phyloP scores from a whole-genome alignment of 1,284 basidiomycete genomes.

The Termitomyces sp. region DNA sequence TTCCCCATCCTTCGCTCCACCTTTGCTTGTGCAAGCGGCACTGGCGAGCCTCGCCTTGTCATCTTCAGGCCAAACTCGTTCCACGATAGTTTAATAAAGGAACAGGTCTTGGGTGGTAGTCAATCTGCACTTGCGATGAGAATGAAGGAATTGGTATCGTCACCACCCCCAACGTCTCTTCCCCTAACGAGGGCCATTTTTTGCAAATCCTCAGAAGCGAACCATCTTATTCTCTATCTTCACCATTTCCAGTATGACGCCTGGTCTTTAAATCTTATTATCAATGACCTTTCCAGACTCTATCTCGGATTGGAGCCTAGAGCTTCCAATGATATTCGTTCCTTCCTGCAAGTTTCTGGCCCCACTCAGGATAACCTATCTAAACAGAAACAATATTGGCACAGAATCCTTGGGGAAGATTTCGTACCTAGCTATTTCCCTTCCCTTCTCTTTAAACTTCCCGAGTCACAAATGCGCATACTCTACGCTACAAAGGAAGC shows the following conservation, averaged over 20 bases:
- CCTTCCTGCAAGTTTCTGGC: slow-evolving; percentile 29
- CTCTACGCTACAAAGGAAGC: slow-evolving; percentile 19
- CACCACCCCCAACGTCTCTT: slow-evolving; percentile 29
- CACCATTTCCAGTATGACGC: slow-evolving; percentile 53
- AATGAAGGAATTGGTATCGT: slow-evolving; percentile 32
- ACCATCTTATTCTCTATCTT: slow-evolving; percentile 39
- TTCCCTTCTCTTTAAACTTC: slow-evolving; percentile 12
- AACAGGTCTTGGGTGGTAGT: slow-evolving; percentile 15
- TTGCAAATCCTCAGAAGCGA: slow-evolving; percentile 22
- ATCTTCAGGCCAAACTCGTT: slow-evolving; percentile 29
- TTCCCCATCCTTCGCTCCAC: slow-evolving; percentile 43
- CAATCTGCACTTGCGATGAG: slow-evolving; percentile 20
- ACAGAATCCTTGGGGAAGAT: slow-evolving; percentile 24
- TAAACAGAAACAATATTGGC: slow-evolving; percentile 40
- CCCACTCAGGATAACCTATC: slow-evolving; percentile 21
- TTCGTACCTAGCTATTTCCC: slow-evolving; percentile 33
- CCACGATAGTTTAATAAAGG: slow-evolving; percentile 25
- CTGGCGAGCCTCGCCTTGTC: slow-evolving; percentile 32
- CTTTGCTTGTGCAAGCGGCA: slow-evolving; percentile 30
- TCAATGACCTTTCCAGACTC: slow-evolving; percentile 35
- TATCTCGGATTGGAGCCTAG: slow-evolving; percentile 28
- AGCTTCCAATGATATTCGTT: slow-evolving; percentile 27
- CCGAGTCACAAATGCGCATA: slow-evolving; percentile 8
- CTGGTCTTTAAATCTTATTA: slow-evolving; percentile 41
- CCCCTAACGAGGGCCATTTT: slow-evolving; percentile 34